phyloP scores from a whole-genome alignment of 768 basidiomycete genomes.

The Kwoniella botswanensis region DNA sequence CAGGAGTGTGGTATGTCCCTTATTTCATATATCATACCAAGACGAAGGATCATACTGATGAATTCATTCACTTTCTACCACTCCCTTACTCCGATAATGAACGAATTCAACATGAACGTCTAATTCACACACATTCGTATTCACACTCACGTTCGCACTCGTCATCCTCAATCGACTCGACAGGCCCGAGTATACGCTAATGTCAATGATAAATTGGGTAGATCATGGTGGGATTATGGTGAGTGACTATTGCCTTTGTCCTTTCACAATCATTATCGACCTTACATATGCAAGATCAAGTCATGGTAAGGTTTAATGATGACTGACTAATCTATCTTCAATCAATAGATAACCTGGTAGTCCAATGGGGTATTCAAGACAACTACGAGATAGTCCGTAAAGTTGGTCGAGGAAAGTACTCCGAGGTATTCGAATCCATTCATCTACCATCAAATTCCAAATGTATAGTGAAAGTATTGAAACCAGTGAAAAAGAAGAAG shows the following conservation, averaged over 20 bases:
- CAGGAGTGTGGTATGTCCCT: slow-evolving; percentile 19
- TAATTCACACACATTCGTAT: slow-evolving; percentile 6
- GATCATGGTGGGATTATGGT: slow-evolving; percentile 97
- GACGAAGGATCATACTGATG: not conserved
- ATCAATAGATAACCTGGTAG: slow-evolving; percentile 76
- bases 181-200: slow-evolving; percentile 70
- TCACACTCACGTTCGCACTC: not conserved
- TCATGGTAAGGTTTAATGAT: no score
- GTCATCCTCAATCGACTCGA: not conserved
- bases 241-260: slow-evolving; percentile 44
- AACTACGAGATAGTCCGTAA: slow-evolving; percentile 98
- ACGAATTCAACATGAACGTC: no score
- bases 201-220: slow-evolving; percentile 83
- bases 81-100: not conserved
- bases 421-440: slow-evolving; percentile 88
- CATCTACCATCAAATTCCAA: slow-evolving; percentile 67
- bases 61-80: not conserved
- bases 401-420: slow-evolving; percentile 93
- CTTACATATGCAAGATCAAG: no score
- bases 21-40: not conserved
- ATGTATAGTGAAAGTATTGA: slow-evolving; percentile 97
- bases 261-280: not conserved
- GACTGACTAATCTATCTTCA: not conserved
- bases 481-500: slow-evolving; percentile 99
- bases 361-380: slow-evolving; percentile 97